Evolutionary conservation across 371 early-diverging fungal species (phyloP), one percentile per base, ranked within the genome.

Genomic region (Dinochytrium kinnereticum): DNA sequence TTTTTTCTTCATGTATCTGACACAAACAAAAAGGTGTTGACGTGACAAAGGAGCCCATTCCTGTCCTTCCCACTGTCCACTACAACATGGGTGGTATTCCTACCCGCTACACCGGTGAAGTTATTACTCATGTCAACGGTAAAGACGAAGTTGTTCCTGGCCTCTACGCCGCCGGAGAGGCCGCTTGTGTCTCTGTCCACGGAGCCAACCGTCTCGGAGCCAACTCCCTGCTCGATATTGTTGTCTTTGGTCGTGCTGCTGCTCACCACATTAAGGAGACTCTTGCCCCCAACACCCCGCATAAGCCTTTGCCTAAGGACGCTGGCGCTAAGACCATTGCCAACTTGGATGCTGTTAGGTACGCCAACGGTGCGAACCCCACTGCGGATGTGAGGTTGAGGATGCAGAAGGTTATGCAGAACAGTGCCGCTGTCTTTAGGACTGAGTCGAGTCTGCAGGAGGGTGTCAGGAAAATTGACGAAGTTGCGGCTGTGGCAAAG

Each of bases 11-110:
- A 10, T 44, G 49, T 44, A n/a, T n/a, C n/a, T n/a, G n/a, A n/a
- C n/a, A n/a, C n/a, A n/a, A n/a, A n/a, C n/a, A n/a, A n/a, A n/a
- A 93, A 67, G 96, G 96, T 83, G 98, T 98, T 61, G 97, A 98
- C 87, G 97, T 98, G 39, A 98, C 98, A 82, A 97, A 97, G 90
- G 97, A 98, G 81, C 97, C 98, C 51, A 98, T 98, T 81, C 98
- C 98, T n/a, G 98, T 98, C 55, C 86, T 98, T 69, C 98, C 98
- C 72, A 98, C 98, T 72, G 98, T 98, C 76, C 98, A 98, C 84
- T 98, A 98, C 91, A 98, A 98, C 90, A 98, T 98, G 98, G 98
- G 98, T 81, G 98, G 98, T 84, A 98, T 98, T 74, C 98, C 98
- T 37, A 97, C 98, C 57, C 89, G 89, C 69, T 98, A 95, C 91